phyloP scores from a whole-genome alignment of 768 basidiomycete genomes.

The Boletus rubroflammeus region DNA sequence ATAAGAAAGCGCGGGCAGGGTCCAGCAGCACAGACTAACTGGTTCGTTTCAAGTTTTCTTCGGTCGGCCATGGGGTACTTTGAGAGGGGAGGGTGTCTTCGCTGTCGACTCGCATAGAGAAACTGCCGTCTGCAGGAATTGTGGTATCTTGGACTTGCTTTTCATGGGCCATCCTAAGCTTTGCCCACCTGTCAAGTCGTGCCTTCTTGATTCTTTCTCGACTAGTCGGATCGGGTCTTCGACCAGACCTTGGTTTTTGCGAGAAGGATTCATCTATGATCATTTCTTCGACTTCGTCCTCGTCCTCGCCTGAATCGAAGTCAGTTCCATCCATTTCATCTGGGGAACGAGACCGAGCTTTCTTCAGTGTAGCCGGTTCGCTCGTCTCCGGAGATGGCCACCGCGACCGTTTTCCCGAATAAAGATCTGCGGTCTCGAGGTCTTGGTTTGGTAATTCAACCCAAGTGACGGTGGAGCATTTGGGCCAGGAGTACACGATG shows the following conservation, averaged over 20 bases:
- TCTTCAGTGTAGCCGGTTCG: constrained; percentile 22
- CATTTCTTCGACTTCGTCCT: constrained; percentile 52
- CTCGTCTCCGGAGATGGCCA: constrained; percentile 23
- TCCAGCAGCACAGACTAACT: constrained; percentile 31
- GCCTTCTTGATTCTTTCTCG: constrained; percentile 31
- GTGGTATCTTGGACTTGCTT: constrained; percentile 34
- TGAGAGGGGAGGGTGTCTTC: constrained; percentile 16
- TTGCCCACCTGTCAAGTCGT: constrained; percentile 29
- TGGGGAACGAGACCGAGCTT: constrained; percentile 21
- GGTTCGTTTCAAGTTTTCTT: constrained; percentile 43
- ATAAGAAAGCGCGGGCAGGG: neutral
- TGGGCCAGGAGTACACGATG: constrained; percentile 44
- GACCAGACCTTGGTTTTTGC: constrained; percentile 11
- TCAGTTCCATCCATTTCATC: constrained; percentile 21
- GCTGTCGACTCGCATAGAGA: constrained; percentile 32
- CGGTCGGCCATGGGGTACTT: constrained; percentile 21
- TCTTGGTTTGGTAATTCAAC: constrained; percentile 13
- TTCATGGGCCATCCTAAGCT: constrained; percentile 18
- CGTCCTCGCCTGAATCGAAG: constrained; percentile 39
- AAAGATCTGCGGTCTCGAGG: constrained; percentile 3
- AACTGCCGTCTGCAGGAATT: constrained; percentile 20
- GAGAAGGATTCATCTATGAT: constrained; percentile 36
- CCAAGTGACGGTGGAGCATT: constrained; percentile 25
- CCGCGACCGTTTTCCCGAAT: constrained; percentile 27
- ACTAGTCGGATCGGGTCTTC: constrained; percentile 22